Evolutionary conservation across 148 eudicot species (phyloP).

Genomic region (Bassia scoparia): DNA sequence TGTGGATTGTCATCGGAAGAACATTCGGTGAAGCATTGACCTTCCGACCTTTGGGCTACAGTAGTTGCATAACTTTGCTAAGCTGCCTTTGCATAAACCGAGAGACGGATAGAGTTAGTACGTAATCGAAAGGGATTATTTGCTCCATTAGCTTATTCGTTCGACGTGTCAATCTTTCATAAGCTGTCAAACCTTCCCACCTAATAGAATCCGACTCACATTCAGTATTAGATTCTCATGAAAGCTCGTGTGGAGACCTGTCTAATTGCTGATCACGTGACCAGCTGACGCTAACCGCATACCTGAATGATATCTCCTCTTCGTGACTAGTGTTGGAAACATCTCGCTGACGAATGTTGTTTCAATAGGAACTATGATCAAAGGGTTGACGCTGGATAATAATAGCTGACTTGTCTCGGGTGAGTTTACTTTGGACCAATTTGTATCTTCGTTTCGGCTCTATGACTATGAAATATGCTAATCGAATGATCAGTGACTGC

Average conservation of each 20-base stretch:
- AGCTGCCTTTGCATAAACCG: slow-evolving; percentile 87
- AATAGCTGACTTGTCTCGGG: slow-evolving; percentile 84
- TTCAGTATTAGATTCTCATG: slow-evolving; percentile 38
- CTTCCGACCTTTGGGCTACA: slow-evolving; percentile 90
- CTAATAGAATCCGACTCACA: slow-evolving; percentile 35
- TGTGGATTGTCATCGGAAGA: slow-evolving; percentile 98
- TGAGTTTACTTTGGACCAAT: slow-evolving; percentile 34
- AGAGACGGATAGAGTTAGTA: slow-evolving; percentile 88
- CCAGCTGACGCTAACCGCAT: slow-evolving; percentile 59
- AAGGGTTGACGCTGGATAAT: slow-evolving; percentile 98
- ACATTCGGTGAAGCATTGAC: slow-evolving; percentile 59
- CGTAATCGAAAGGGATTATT: slow-evolving; percentile 95
- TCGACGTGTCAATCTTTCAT: slow-evolving; percentile 73
- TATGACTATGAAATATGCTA: slow-evolving; percentile 6
- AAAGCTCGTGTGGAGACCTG: slow-evolving; percentile 77
- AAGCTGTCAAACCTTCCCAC: slow-evolving; percentile 63
- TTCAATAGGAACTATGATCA: slow-evolving; percentile 63
- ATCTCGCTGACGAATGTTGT: slow-evolving; percentile 43
- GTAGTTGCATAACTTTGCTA: slow-evolving; percentile 79
- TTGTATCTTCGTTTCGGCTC: not conserved
- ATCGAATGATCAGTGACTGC: slow-evolving; percentile 9
- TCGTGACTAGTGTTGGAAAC: slow-evolving; percentile 30
- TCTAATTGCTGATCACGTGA: slow-evolving; percentile 68
- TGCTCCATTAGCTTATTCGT: slow-evolving; percentile 89
- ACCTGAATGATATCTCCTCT: slow-evolving; percentile 38